Evolutionary conservation across 1,284 basidiomycete genomes (phyloP).

Genomic region (Ceratobasidium sp.): DNA sequence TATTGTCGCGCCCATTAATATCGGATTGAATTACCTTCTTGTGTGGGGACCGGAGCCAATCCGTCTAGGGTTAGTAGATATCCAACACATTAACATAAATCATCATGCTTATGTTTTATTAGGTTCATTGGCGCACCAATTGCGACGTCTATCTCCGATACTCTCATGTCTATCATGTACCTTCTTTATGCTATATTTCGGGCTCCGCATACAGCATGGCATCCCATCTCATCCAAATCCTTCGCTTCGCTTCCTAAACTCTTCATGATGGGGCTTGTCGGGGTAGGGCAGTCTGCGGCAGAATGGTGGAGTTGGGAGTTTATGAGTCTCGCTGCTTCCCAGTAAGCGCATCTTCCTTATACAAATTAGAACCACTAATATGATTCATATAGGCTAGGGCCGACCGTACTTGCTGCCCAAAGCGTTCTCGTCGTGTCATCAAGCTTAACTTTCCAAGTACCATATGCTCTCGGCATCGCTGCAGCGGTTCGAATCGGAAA

Average conservation of each 20-base stretch:
- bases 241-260: conserved; percentile 79
- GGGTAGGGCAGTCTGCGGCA: conserved; percentile 75
- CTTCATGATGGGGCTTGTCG: conserved; percentile 79
- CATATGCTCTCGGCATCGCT: conserved; percentile 80
- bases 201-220: conserved; percentile 84
- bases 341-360: conserved; percentile 55
- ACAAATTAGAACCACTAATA: too few species aligned
- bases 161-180: conserved; percentile 77
- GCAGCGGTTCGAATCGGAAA: conserved; percentile 77
- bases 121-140: conserved; percentile 90
- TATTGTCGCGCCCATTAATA: conserved; percentile 86
- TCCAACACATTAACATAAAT: too few species aligned
- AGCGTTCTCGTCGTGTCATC: conserved; percentile 54
- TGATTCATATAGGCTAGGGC: conserved; percentile 48
- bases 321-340: conserved; percentile 67
- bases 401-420: conserved; percentile 62
- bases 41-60: conserved; percentile 85
- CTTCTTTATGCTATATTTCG: conserved; percentile 76
- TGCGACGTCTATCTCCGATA: conserved; percentile 88
- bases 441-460: conserved; percentile 53
- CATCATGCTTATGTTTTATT: not conserved
- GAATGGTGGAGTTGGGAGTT: conserved; percentile 96
- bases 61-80: conserved; percentile 66
- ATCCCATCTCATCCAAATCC: conserved; percentile 73
- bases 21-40: conserved; percentile 82